Base-by-base conservation (phyloP, 1,284 basidiomycete species). In the Cerrena zonata region DNA sequence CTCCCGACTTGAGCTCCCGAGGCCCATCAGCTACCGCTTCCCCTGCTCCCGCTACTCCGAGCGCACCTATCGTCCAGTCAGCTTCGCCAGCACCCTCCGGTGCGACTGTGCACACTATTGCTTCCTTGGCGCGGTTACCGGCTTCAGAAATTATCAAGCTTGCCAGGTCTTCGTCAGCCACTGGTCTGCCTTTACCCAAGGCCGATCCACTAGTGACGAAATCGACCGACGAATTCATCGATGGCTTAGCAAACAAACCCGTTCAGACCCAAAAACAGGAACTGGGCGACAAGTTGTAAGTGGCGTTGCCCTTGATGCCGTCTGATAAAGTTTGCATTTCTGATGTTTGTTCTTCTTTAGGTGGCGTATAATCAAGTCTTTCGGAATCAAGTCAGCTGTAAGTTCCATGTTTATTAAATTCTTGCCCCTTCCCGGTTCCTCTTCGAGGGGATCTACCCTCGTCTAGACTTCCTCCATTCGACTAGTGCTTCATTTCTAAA, bases 211-310 rank as follows among this genome's bases (percentile, higher is more conserved):
- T 80, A 21, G 80, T 89, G 1, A 71, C 84, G 45, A 76, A 80
- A 60, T 78, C 80, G 2, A 93, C 90, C 5, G 81, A 90, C 59
- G 78, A 82, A 47, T 93, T 91, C 64, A 77, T 94, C 53, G 85
- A 93, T 61, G 69, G 77, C 36, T 63, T 94, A 18, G 61, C 75
- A 48, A 79, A 80, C 49, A 82, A 85, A 67, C 72, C 81, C 1
- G 59, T 77, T 23, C 80, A 82, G 53, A 69, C 75, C 56, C 87
- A 89, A 72, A 94, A 94, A 69, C 92, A 94, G 64, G 73, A 78
- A 56, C 67, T 93, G 24, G 90, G 90, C 25, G 86, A 89, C 61
- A 87, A 87, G 65, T 64, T 92, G 81, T 88, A 58, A 51, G 83
- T 73, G 1, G 13, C 48, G 30, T 47, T 34, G 30, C 15, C 7